Percentiles rank a stretch among this genome's conserved stretches.
Evolutionary conservation across 1,284 basidiomycete genomes (phyloP).

Genomic region (Uromyces viciae-fabae): DNA sequence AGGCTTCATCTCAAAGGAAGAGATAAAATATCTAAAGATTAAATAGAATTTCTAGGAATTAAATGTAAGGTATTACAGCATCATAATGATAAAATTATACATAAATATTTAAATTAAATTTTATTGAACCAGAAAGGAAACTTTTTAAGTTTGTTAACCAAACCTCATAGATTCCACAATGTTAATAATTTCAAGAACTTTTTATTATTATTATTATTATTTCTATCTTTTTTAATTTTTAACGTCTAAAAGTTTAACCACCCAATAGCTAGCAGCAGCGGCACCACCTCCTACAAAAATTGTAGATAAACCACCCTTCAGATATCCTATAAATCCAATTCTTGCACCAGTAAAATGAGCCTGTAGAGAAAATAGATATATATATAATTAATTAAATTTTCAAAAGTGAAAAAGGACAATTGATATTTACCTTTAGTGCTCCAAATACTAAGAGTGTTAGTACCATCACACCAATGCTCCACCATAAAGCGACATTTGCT

Average conservation of each 20-base stretch:
- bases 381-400: not conserved
- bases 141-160: no score
- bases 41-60: no score
- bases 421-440: conserved; percentile 2
- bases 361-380: not conserved
- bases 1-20: no score
- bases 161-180: no score
- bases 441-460: conserved; percentile 28
- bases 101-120: no score
- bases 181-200: no score
- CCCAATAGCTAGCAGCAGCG: conserved; percentile 32
- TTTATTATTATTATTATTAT: no score
- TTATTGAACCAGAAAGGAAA: no score
- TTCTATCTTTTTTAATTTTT: no score
- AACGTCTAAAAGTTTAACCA: conserved; percentile 19
- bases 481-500: conserved; percentile 55
- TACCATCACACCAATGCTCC: conserved; percentile 35
- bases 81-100: no score
- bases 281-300: conserved; percentile 31
- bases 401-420: not conserved
- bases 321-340: conserved; percentile 29
- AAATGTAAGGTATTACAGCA: no score
- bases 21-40: no score
- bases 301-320: conserved; percentile 11
- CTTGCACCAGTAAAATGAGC: conserved; percentile 37